Base-by-base conservation (phyloP, 768 basidiomycete species). In the Tephrocybe sp. region DNA sequence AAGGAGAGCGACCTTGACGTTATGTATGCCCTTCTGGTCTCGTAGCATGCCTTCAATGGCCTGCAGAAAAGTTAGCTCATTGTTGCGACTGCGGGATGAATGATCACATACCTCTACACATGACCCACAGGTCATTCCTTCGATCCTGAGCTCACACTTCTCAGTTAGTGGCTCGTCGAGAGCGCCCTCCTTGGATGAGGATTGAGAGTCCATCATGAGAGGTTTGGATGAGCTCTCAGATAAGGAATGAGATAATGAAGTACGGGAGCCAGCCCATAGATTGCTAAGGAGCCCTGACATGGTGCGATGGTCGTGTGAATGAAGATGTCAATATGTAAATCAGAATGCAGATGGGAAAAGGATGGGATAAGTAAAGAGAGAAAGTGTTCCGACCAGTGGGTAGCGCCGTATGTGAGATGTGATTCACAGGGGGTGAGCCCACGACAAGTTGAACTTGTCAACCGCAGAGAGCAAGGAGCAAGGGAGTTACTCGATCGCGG, bases 1-100 rank as follows among this genome's bases (percentile, higher is more conserved):
- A 21, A 99, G 79, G n/a, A 99, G 78, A 19, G 95, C 95, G n/a
- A 99, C 94, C 63, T 93, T 92, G 53, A 97, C 71, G 9, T 87
- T 89, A 53, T 84, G 70, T 43, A 99, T 94, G n/a, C 97, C 97
- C n/a, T 83, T 71, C 65, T 95, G 91, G 15, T 74, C 75, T 60
- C 85, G 75, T 18, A 96, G 78, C 75, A 88, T 87, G 32, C 85
- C 82, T 64, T 96, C 93, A 49, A 95, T 94, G 12, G 89, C 82
- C 87, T 92, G 21, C 18, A 27, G 26, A 34, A 26, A 1, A 25
- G 39, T 47, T 32, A 18, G 28, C 47, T 18, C 26, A 27, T 27
- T 13, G 21, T 13, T n/a, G 22, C 1, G 40, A 32, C 4, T 37
- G 26, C 6, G 9, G 6, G 30, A 6, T 18, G 15, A 47, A 15